phyloP scores from a whole-genome alignment of 768 basidiomycete genomes.

The Dendrothele bispora region DNA sequence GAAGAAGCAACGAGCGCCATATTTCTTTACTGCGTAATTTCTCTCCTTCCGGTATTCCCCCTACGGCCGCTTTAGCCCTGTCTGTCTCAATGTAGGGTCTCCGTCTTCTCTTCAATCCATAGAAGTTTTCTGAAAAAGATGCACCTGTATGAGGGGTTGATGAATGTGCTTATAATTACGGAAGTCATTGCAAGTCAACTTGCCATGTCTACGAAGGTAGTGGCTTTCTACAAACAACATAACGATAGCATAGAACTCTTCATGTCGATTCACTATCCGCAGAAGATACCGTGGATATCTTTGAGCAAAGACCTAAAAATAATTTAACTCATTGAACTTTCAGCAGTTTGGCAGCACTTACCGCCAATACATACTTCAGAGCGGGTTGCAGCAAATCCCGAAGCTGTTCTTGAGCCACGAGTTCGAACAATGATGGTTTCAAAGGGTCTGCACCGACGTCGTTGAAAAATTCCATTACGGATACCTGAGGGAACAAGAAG shows the following conservation, averaged over 20 bases:
- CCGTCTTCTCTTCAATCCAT: constrained; percentile 82
- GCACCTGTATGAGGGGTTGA: constrained; percentile 58
- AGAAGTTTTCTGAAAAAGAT: constrained; percentile 95
- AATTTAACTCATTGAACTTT: background rate
- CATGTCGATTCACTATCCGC: constrained; percentile 89
- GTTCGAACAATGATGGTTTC: constrained; percentile 86
- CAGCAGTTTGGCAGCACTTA: constrained; percentile 36
- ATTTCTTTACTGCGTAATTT: constrained; percentile 67
- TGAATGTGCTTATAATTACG: constrained; percentile 3
- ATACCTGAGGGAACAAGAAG: background rate
- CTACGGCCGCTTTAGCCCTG: constrained; percentile 65
- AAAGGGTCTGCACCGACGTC: constrained; percentile 70
- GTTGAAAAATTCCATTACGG: constrained; percentile 78
- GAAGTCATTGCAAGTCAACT: constrained; percentile 21
- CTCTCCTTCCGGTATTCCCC: constrained; percentile 63
- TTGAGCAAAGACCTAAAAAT: constrained; percentile 85
- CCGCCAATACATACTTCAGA: constrained; percentile 89
- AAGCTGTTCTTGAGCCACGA: constrained; percentile 92
- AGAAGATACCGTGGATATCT: constrained; percentile 91
- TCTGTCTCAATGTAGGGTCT: constrained; percentile 70
- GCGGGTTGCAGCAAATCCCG: constrained; percentile 91
- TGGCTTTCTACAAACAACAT: constrained; percentile 91
- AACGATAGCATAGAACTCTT: constrained; percentile 89
- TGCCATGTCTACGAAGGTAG: constrained; percentile 86
- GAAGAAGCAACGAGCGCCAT: constrained; percentile 72